phyloP scores from a whole-genome alignment of 2,329 filamentous ascomycete genomes.

The Scopulariopsis brevicaulis region DNA sequence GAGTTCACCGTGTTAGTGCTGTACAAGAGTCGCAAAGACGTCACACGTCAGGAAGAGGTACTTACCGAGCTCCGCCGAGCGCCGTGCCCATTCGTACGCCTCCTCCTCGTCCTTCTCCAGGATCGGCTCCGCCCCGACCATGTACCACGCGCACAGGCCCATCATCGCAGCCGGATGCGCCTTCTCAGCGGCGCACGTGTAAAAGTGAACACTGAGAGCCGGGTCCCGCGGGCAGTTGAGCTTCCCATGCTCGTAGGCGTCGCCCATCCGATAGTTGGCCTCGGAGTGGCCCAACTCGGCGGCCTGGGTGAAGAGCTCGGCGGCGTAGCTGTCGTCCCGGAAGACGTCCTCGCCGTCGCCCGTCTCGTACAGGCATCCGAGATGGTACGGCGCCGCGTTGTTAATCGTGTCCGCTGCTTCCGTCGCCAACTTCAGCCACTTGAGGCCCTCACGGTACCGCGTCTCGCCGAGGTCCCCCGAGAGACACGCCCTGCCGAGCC shows the following conservation, averaged over 20 bases:
- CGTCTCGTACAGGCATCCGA: constrained; percentile 78
- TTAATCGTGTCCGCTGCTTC: constrained; percentile 88
- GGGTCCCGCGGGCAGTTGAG: constrained; percentile 83
- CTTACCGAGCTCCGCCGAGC: constrained; percentile 76
- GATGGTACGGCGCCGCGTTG: constrained; percentile 83
- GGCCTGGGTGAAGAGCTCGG: constrained; percentile 86
- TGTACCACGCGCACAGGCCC: constrained; percentile 97
- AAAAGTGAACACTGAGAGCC: constrained; percentile 91
- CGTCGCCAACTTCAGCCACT: constrained; percentile 89
- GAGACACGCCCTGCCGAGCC: constrained; percentile 82
- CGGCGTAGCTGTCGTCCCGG: constrained; percentile 79
- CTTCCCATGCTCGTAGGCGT: constrained; percentile 89
- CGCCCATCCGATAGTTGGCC: constrained; percentile 80
- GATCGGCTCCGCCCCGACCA: constrained; percentile 85
- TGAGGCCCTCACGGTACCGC: constrained; percentile 81
- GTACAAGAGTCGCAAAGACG: background rate
- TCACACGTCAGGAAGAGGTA: background rate
- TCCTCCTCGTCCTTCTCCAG: constrained; percentile 92
- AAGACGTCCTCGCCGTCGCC: constrained; percentile 95
- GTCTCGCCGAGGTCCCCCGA: constrained; percentile 81
- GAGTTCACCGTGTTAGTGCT: background rate
- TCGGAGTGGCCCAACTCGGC: constrained; percentile 85
- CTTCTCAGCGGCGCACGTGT: constrained; percentile 79
- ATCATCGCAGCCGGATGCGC: constrained; percentile 89
- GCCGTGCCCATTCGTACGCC: constrained; percentile 90